These are phyloP conservation scores for Daldinia vernicosa DNA, from an alignment of 495 filamentous ascomycete genomes.

Conservation along the genomic window DNA sequence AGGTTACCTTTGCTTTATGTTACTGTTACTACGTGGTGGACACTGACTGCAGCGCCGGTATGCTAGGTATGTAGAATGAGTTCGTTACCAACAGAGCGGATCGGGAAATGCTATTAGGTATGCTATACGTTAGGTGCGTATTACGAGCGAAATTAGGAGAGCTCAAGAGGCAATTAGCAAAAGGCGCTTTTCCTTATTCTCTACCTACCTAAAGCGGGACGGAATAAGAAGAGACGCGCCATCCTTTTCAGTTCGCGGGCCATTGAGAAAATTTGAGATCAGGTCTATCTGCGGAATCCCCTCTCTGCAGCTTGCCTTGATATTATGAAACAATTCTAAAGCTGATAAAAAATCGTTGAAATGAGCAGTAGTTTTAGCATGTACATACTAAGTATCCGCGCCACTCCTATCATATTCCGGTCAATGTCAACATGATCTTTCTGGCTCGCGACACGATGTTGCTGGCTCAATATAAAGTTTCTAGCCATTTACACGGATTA, in stretches of 20 bases:
- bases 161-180: constrained; percentile 6
- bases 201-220: constrained; percentile 33
- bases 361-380: neutral
- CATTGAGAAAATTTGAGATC: constrained; percentile 6
- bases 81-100: constrained; percentile 38
- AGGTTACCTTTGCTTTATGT: constrained; percentile 7
- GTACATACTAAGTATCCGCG: neutral
- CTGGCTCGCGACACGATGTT: neutral
- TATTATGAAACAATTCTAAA: constrained; percentile 11
- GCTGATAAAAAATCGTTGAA: neutral
- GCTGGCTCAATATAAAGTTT: constrained; percentile 20
- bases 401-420: neutral
- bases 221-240: constrained; percentile 16
- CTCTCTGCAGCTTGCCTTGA: constrained; percentile 18
- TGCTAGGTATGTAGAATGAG: constrained; percentile 23
- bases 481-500: constrained; percentile 15
- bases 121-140: constrained; percentile 11
- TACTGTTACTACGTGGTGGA: constrained; percentile 14
- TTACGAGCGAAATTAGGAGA: constrained; percentile 8
- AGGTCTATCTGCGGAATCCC: constrained; percentile 16
- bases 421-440: neutral
- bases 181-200: constrained; percentile 1
- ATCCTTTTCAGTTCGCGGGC: constrained; percentile 11
- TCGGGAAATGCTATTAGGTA: constrained; percentile 21
- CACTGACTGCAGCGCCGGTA: constrained; percentile 18